phyloP scores from a whole-genome alignment of 2,329 filamentous ascomycete species.

The Apiospora marii region DNA sequence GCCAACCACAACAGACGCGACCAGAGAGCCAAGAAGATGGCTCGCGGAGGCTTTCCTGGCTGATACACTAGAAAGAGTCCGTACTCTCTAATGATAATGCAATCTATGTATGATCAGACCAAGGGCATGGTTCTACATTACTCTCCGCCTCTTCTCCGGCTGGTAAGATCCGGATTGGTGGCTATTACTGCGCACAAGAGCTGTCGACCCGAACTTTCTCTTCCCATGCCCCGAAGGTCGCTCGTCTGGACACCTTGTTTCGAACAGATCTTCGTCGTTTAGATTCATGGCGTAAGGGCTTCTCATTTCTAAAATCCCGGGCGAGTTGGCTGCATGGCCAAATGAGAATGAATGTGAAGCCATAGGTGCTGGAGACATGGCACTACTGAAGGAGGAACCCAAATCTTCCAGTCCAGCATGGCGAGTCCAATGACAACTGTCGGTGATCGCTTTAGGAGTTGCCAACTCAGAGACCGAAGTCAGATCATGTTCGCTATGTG shows the following conservation, averaged over 20 bases:
- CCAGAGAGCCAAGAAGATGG: constrained; percentile 71
- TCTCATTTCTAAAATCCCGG: constrained; percentile 43
- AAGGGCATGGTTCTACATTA: constrained; percentile 30
- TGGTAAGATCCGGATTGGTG: constrained; percentile 28
- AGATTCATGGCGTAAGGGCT: constrained; percentile 50
- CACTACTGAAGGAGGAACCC: constrained; percentile 43
- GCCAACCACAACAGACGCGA: constrained; percentile 90
- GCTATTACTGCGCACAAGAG: constrained; percentile 32
- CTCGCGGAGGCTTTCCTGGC: constrained; percentile 54
- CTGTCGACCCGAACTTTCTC: constrained; percentile 2
- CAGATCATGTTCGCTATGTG: constrained; percentile 48
- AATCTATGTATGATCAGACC: neutral
- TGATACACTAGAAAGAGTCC: neutral
- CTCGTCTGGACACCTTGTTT: constrained; percentile 29
- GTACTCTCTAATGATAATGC: neutral
- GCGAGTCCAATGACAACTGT: constrained; percentile 42
- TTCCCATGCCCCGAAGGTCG: neutral
- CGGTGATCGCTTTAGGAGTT: constrained; percentile 44
- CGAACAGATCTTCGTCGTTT: constrained; percentile 46
- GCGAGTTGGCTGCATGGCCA: constrained; percentile 40
- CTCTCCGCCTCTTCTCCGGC: constrained; percentile 36
- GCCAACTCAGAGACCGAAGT: constrained; percentile 52
- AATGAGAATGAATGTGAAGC: constrained; percentile 35
- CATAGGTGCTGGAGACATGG: constrained; percentile 39
- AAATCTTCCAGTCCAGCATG: constrained; percentile 43